These are phyloP conservation scores for Paecilomyces sp. DNA, from an alignment of 2,329 filamentous ascomycete genomes.

Conservation along the genomic window DNA sequence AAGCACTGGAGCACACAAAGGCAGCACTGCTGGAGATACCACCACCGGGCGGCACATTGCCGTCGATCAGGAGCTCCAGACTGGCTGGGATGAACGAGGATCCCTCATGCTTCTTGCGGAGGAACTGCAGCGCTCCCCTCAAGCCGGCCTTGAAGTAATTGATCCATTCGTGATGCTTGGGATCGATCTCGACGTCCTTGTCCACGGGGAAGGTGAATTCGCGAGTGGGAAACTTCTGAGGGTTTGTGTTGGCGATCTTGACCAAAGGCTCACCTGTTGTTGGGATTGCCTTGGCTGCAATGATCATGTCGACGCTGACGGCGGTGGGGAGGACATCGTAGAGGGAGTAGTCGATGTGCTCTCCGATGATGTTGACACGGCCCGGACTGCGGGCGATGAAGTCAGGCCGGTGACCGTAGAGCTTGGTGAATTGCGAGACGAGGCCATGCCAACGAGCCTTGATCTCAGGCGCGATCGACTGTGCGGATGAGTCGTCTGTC, in stretches of 20 bases:
- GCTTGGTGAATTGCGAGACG: slow-evolving; percentile 60
- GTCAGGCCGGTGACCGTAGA: slow-evolving; percentile 63
- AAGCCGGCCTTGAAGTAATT: slow-evolving; percentile 98
- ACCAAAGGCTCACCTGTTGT: slow-evolving; percentile 51
- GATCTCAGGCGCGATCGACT: slow-evolving; percentile 61
- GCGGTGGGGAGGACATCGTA: slow-evolving; percentile 96
- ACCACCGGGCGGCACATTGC: slow-evolving; percentile 84
- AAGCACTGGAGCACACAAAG: slow-evolving; percentile 81
- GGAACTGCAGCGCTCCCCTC: slow-evolving; percentile 68
- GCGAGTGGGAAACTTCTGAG: slow-evolving; percentile 65
- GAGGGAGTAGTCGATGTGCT: slow-evolving; percentile 98
- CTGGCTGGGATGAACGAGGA: slow-evolving; percentile 59
- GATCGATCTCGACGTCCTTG: slow-evolving; percentile 69
- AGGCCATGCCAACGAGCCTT: slow-evolving; percentile 68
- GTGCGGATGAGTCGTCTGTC: slow-evolving; percentile 66
- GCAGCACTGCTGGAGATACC: slow-evolving; percentile 91
- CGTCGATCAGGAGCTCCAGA: slow-evolving; percentile 86
- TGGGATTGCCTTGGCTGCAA: slow-evolving; percentile 61
- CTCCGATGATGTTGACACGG: slow-evolving; percentile 95
- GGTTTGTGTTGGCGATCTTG: slow-evolving; percentile 71
- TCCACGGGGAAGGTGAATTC: slow-evolving; percentile 64
- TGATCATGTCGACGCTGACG: slow-evolving; percentile 80
- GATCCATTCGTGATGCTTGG: slow-evolving; percentile 82
- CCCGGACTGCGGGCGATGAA: slow-evolving; percentile 89
- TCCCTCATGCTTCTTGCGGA: slow-evolving; percentile 59